Percentiles rank a stretch among this genome's conserved stretches.
These are phyloP conservation scores for Sanghuangporus sanghuang DNA, from an alignment of 1,284 basidiomycete species.

Conservation along the genomic window DNA sequence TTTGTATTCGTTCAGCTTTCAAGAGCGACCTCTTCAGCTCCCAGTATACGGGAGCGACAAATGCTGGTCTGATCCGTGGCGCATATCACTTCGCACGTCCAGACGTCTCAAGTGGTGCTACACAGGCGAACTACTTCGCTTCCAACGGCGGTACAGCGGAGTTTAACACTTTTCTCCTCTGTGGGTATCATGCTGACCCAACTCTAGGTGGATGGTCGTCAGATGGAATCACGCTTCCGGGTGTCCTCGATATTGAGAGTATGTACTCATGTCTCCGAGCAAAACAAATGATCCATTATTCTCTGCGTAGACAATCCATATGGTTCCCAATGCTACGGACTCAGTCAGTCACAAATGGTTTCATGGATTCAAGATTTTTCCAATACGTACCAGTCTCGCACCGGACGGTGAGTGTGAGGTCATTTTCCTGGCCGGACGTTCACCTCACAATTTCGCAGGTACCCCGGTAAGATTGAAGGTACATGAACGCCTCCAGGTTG, in stretches of 20 bases:
- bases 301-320: constrained; percentile 38
- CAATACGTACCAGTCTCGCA: constrained; percentile 50
- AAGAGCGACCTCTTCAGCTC: constrained; percentile 34
- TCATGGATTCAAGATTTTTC: constrained; percentile 60
- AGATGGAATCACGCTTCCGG: constrained; percentile 60
- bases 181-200: constrained; percentile 4
- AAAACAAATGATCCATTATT: background rate
- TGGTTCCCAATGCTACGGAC: constrained; percentile 51
- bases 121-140: constrained; percentile 58
- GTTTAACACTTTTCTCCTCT: background rate
- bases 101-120: constrained; percentile 45
- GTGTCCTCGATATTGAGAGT: constrained; percentile 64
- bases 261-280: background rate
- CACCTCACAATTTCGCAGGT: constrained; percentile 24
- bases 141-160: constrained; percentile 45
- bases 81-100: constrained; percentile 60
- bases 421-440: constrained; percentile 15
- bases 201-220: constrained; percentile 46
- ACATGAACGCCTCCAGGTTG: background rate
- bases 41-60: constrained; percentile 52
- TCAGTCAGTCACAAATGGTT: constrained; percentile 50
- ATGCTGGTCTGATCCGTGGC: constrained; percentile 51
- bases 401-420: constrained; percentile 35
- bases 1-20: constrained; percentile 26
- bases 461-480: constrained; percentile 27